Conservation (phyloP, 345 rosid genomes). For the Eucalyptus regnans region DNA sequence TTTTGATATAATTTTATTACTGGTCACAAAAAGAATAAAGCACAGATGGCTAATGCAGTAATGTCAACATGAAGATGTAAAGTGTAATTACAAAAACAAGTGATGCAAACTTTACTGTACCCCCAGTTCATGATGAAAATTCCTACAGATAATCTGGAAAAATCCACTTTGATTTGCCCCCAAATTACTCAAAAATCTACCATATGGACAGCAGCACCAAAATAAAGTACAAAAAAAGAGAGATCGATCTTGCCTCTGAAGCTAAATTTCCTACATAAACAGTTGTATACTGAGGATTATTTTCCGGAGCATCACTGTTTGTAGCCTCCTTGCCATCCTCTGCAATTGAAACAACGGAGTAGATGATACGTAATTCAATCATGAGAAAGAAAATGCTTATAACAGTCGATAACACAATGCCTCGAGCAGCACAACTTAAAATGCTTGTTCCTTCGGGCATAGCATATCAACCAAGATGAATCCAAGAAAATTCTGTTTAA, state of each 20-base stretch:
- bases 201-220: background rate
- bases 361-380: background rate
- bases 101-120: background rate
- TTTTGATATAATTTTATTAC: background rate
- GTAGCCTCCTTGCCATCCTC: slow-evolving; percentile 81
- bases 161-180: background rate
- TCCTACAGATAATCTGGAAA: background rate
- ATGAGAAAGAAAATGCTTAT: background rate
- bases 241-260: slow-evolving; percentile 49
- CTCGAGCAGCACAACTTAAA: background rate
- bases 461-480: background rate
- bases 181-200: background rate
- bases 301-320: slow-evolving; percentile 81
- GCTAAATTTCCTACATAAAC: slow-evolving; percentile 97
- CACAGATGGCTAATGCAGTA: background rate
- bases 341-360: slow-evolving; percentile 9
- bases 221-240: background rate
- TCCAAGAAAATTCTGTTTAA: background rate
- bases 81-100: background rate
- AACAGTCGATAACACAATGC: background rate
- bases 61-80: background rate
- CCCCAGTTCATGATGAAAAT: background rate
- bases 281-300: slow-evolving; percentile 88
- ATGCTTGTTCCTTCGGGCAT: background rate
- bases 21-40: background rate